Evolutionary conservation across 345 rosid genomes (phyloP), one percentile per base, ranked within the genome.

Genomic region (Clarkia xantiana): DNA sequence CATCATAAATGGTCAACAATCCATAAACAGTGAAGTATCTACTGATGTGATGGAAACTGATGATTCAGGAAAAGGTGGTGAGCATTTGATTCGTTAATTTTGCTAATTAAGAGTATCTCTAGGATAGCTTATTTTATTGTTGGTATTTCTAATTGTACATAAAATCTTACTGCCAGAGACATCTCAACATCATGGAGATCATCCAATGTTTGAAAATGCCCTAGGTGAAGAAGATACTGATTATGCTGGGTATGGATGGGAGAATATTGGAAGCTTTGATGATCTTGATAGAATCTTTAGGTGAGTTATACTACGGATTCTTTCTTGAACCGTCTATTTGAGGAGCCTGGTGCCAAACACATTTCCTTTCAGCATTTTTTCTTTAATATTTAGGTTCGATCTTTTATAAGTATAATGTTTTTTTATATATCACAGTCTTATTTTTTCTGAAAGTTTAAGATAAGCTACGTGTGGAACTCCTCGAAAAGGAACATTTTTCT

Each of bases 231-330:
- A 70, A 52, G 86, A 80, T 57, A 72, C 72, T 69, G 90, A 78
- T 71, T 80, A 84, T 70, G 80, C 69, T 61, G 90, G 87, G 67
- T 84, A 78, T 45, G 71, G 81, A 57, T 91, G 98, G 98, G 96
- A 67, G 57, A 79, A 71, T 71, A 80, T 91, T 55, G 85, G 96
- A 74, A 84, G 96, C 67, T 91, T 91, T 69, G 98, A 84, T 67
- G 98, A 86, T 69, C 86, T 86, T 59, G 87, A 86, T 66, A 83
- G 59, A 60, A 81, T 91, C 54, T 81, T 91, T 68, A 86, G 98
- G 98, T 91, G 78, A 83, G 60, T 53, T 62, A 61, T 53, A 18
- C 40, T 58, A 52, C 42, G 16, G 49, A 11, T 15, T 4, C 41
- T 25, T 47, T 39, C 11, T 51, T 18, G n/a, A 38, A 40, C 18